Evolutionary conservation across 305 asterid genomes (phyloP).

Genomic region (Fraxinus albicans): DNA sequence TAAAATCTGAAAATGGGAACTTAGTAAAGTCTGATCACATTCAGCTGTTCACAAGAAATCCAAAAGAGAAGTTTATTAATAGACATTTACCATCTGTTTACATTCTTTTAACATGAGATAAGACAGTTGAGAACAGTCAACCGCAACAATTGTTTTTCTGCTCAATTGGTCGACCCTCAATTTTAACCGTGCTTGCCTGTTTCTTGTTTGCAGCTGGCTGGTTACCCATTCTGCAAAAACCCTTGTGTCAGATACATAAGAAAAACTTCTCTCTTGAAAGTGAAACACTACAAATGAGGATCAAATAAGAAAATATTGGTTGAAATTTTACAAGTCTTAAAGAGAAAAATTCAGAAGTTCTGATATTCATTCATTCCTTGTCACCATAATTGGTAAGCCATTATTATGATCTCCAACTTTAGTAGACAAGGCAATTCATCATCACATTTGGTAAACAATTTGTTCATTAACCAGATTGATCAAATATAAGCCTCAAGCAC

Average conservation of each 20-base stretch:
- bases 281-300: not conserved
- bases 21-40: not conserved
- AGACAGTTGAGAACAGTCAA: conserved; percentile 32
- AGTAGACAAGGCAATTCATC: not conserved
- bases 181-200: conserved; percentile 59
- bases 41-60: conserved; percentile 18
- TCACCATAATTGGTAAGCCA: not conserved
- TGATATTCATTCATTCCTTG: not conserved
- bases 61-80: conserved; percentile 13
- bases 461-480: not conserved
- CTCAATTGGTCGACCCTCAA: conserved; percentile 89
- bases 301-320: not conserved
- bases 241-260: not conserved
- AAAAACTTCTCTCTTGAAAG: not conserved
- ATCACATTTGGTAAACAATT: not conserved
- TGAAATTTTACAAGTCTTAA: not conserved
- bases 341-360: not conserved
- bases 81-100: conserved; percentile 27
- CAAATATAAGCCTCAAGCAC: not conserved
- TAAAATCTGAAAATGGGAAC: not conserved
- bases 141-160: conserved; percentile 93
- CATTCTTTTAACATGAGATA: conserved; percentile 22
- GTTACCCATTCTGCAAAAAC: conserved; percentile 73
- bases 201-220: conserved; percentile 66
- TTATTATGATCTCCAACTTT: not conserved